phyloP scores from a whole-genome alignment of 257 asterid genomes.

The Forsythia viridissima region DNA sequence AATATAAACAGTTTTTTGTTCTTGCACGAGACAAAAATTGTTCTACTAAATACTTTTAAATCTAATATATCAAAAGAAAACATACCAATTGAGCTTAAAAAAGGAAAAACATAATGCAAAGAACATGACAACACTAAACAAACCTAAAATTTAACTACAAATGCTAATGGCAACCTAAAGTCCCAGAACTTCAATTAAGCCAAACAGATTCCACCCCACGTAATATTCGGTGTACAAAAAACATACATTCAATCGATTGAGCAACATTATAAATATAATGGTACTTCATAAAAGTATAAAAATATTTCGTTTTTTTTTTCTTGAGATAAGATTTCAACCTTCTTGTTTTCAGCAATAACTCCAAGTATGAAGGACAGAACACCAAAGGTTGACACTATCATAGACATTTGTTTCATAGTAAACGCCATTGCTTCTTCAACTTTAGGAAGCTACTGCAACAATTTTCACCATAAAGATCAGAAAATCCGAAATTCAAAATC shows the following conservation, averaged over 20 bases:
- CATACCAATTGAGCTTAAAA: not conserved
- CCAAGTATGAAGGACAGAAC: constrained; percentile 55
- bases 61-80: not conserved
- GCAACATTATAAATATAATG: not conserved
- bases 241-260: not conserved
- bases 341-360: constrained; percentile 71
- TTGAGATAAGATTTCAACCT: constrained; percentile 39
- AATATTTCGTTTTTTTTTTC: too few relatives aligned
- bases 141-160: not conserved
- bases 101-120: too few relatives aligned
- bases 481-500: not conserved
- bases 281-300: not conserved
- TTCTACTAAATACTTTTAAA: not conserved
- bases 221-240: not conserved
- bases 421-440: constrained; percentile 42
- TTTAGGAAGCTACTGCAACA: not conserved
- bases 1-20: not conserved
- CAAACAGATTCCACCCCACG: too few relatives aligned
- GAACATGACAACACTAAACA: not conserved
- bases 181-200: not conserved
- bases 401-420: constrained; percentile 56
- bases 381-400: constrained; percentile 55
- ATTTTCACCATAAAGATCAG: not conserved
- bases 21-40: too few relatives aligned
- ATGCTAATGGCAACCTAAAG: not conserved